Conservation (phyloP, 1,139 yeast species). For the Kodamaea fungicola region DNA sequence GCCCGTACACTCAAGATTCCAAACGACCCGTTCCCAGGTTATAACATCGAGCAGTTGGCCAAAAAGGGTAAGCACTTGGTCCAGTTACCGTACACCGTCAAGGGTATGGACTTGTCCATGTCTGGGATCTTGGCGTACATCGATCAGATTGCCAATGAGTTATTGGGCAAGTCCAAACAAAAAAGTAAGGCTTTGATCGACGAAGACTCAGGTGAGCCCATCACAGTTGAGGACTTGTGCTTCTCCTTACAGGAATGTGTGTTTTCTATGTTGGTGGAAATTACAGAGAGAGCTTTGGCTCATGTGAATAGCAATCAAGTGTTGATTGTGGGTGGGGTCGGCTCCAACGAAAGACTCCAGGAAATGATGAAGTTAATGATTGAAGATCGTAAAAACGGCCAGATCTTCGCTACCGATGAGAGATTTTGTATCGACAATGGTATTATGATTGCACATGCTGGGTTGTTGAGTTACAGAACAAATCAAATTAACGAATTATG, state of each 20-base stretch:
- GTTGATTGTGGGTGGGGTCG: slow-evolving; percentile 96
- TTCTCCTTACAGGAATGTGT: slow-evolving; percentile 88
- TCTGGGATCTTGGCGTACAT: slow-evolving; percentile 88
- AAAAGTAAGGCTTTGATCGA: slow-evolving; percentile 46
- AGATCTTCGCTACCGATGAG: slow-evolving; percentile 91
- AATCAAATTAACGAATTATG: slow-evolving; percentile 62
- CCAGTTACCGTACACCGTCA: slow-evolving; percentile 88
- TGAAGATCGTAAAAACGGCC: slow-evolving; percentile 73
- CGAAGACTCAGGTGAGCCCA: slow-evolving; percentile 51
- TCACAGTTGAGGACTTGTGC: slow-evolving; percentile 86
- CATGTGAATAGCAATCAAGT: slow-evolving; percentile 91
- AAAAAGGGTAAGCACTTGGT: slow-evolving; percentile 68
- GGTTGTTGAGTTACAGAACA: slow-evolving; percentile 79
- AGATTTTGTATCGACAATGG: slow-evolving; percentile 97
- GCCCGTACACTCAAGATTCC: slow-evolving; percentile 87
- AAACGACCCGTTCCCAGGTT: slow-evolving; percentile 96
- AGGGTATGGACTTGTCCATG: slow-evolving; percentile 98
- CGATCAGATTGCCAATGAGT: slow-evolving; percentile 73
- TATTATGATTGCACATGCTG: slow-evolving; percentile 99
- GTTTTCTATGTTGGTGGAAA: slow-evolving; percentile 95
- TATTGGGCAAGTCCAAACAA: slow-evolving; percentile 38
- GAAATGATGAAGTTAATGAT: slow-evolving; percentile 97
- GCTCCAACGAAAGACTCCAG: slow-evolving; percentile 86
- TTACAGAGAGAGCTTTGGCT: slow-evolving; percentile 98
- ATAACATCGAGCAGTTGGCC: slow-evolving; percentile 93